Base-by-base conservation (phyloP, 2,329 filamentous ascomycete genomes). In the Tolypocladium ophioglossoides region DNA sequence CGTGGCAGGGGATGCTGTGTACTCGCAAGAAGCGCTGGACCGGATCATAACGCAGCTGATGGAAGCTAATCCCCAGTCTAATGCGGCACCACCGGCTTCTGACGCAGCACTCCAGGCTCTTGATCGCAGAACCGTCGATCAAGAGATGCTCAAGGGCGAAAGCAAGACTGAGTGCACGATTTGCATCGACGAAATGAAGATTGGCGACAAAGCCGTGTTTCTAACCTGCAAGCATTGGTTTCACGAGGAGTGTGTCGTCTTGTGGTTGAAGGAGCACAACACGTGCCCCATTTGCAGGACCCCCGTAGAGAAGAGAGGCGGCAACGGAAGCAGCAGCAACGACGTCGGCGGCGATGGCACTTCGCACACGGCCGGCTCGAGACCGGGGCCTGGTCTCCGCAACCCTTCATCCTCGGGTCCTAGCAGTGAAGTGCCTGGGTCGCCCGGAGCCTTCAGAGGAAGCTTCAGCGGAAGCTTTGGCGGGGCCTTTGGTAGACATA, bases 171-270 rank as follows among this genome's bases (percentile, higher is more conserved):
- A 96, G 65, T 99, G 94, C 68, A 91, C 89, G 38, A 96, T 99
- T 55, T 99, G 94, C 70, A 95, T 97, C 75, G 91, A 96, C 54
- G 82, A 88, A 32, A 85, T 95, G 57, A 78, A 82, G 30, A 65
- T 87, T 38, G 87, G 84, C 12, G 84, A 88, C 34, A 83, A 88
- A 65, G 89, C 92, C 6, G 81, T 87, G 0, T 79, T 85, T 48
- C 71, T 99, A 51, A 91, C 91, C 0, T 99, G 94, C 71, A 86
- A 83, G 56, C 94, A 99, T 66, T 96, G 90, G 89, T 97, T 96
- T 68, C 92, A 96, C 64, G 85, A 85, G 55, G 75, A 81, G 30
- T 97, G 92, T 63, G 87, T 94, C 37, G 78, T 83, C 27, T 77
- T 87, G 51, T 97, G 92, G 92, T 73, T 97, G 52, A 82, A 80